Conservation (phyloP, 306 rosid genomes). For the Styphnolobium japonicum region DNA sequence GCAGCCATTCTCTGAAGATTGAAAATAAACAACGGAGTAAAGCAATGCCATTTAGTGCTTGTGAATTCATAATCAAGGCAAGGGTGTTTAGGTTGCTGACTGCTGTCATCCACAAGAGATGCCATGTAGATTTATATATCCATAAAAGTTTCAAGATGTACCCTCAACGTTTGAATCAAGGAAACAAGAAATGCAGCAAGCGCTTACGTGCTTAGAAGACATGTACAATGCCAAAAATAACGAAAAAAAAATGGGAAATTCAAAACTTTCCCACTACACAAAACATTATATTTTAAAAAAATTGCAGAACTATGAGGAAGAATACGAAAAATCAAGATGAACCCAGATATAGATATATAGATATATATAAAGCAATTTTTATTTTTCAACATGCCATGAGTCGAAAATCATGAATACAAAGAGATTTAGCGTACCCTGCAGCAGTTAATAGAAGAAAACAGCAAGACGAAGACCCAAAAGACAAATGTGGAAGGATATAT, state of each 20-base stretch:
- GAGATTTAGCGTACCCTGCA: neutral
- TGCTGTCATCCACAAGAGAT: too few species aligned
- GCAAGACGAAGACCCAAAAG: neutral
- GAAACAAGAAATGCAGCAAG: neutral
- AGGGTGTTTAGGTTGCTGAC: too few species aligned
- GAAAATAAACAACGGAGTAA: conserved; percentile 18
- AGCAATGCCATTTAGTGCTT: neutral
- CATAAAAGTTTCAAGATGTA: neutral
- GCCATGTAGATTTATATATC: neutral
- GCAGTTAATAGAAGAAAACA: neutral
- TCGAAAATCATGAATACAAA: too few species aligned
- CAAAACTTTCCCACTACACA: neutral
- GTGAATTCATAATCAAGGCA: conserved; percentile 13
- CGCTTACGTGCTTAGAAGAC: neutral
- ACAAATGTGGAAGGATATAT: neutral
- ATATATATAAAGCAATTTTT: too few species aligned
- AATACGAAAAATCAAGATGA: neutral
- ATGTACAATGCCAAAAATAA: neutral
- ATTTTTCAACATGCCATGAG: neutral
- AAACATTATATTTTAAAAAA: too few species aligned
- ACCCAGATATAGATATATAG: neutral
- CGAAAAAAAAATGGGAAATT: neutral
- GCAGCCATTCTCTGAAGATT: conserved; percentile 81
- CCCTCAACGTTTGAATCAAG: neutral
- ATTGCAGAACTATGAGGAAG: conserved; percentile 5